Base-by-base conservation (phyloP, 495 filamentous ascomycete genomes). In the Lasiosphaeria miniovina region DNA sequence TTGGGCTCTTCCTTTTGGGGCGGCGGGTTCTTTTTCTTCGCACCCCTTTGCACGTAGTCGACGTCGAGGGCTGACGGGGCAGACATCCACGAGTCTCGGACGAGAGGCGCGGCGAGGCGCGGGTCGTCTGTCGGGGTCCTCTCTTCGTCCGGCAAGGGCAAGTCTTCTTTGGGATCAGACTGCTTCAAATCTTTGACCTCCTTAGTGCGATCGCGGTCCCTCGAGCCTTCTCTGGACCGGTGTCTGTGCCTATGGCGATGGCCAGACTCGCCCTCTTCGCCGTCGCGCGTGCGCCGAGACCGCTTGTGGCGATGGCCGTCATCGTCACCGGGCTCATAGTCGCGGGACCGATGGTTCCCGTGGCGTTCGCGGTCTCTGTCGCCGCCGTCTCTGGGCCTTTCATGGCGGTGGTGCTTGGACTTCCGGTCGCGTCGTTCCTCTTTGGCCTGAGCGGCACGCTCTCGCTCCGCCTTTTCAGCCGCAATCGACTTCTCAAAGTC, bases 21-120 rank as follows among this genome's bases (percentile, higher is more conserved):
- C 32, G 74, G 73, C 3, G 73, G 75, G 11, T 71, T 69, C 60
- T 84, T 79, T 7, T 69, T 63, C 57, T 82, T 82, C 3, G 74
- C 72, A 5, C 81, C 84, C 58, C 85, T 84, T 50, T 93, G 88
- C 36, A 89, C 86, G 69, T 94, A 96, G 62, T 96, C 91, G 56
- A 97, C 79, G 52, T 93, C 90, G 15, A 92, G 70, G 0, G 84
- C 85, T 6, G 88, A 88, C 0, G 94, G 93, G 3, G 86, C 87
- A 63, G 93, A 84, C 95, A 98, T 98, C 94, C 94, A 98, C 4
- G 88, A 83, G 74, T 97, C 95, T 58, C 94, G 75, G 36, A 66
- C 64, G 5, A 74, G 60, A 0, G 69, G 66, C 36, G 50, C 54
- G 24, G 65, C 51, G 24, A 73, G 58, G 0, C 67, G 65, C 32